Percentiles rank a stretch among this genome's conserved stretches.
Evolutionary conservation across 192 early-diverging fungal genomes (phyloP).

Genomic region (Diversispora epigaea): DNA sequence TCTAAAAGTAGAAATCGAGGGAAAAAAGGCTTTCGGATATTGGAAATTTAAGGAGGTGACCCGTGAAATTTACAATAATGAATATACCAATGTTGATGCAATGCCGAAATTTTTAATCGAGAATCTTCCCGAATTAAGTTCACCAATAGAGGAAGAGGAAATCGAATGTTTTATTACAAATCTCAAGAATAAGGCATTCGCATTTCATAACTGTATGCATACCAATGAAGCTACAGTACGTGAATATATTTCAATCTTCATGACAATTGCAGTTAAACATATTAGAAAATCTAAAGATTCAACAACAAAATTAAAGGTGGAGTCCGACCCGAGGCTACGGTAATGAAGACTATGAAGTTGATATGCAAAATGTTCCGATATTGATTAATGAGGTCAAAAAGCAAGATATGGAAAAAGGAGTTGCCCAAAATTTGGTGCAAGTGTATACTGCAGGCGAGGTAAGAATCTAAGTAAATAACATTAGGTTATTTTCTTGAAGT

Average conservation of each 20-base stretch:
- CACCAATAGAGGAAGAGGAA: neutral
- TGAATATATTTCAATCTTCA: constrained; percentile 17
- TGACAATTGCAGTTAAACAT: constrained; percentile 4
- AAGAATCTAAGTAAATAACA: neutral
- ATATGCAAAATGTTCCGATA: neutral
- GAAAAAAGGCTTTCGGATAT: constrained; percentile 2
- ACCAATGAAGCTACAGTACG: neutral
- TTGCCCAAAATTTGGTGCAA: constrained; percentile 32
- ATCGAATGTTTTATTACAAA: neutral
- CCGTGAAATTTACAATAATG: constrained; percentile 9
- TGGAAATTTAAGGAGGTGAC: neutral
- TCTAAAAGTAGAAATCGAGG: constrained; percentile 4
- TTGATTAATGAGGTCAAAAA: constrained; percentile 22
- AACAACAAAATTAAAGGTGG: neutral
- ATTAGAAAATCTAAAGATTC: neutral
- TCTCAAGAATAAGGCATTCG: neutral
- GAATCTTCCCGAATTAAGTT: neutral
- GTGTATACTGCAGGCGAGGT: constrained; percentile 27
- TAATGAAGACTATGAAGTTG: constrained; percentile 12
- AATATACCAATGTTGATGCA: neutral
- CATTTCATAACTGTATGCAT: neutral
- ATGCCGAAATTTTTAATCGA: neutral
- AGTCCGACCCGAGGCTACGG: constrained; percentile 11
- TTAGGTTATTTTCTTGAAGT: neutral
- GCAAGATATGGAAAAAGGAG: constrained; percentile 16